Conservation (phyloP, 1,284 basidiomycete genomes). For the Vanrija humicola region DNA sequence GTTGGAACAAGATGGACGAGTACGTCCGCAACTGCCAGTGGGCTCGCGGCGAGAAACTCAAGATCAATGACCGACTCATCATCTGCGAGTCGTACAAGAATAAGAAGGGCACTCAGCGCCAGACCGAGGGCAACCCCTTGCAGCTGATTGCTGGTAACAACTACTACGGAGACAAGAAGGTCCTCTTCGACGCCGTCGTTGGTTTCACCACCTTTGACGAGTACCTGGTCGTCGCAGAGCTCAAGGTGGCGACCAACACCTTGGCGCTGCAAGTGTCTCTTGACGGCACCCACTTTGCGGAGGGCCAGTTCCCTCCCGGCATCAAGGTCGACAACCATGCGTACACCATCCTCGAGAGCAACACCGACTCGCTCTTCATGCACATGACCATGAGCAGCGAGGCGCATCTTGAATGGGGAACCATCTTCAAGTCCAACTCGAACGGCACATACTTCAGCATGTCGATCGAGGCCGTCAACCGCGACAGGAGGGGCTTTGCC, state of each 20-base stretch:
- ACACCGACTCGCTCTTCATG: constrained; percentile 86
- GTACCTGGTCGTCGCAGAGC: constrained; percentile 90
- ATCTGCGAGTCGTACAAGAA: constrained; percentile 83
- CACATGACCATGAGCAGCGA: constrained; percentile 87
- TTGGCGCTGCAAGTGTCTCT: constrained; percentile 86
- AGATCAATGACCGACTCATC: constrained; percentile 79
- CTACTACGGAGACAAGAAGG: constrained; percentile 68
- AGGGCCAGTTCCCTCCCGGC: constrained; percentile 81
- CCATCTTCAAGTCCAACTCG: constrained; percentile 89
- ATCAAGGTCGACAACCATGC: constrained; percentile 73
- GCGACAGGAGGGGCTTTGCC: constrained; percentile 79
- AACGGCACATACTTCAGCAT: constrained; percentile 95
- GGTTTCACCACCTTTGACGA: constrained; percentile 97
- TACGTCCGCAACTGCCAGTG: constrained; percentile 93
- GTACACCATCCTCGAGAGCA: constrained; percentile 75
- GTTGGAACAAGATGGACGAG: constrained; percentile 72
- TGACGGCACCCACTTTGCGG: constrained; percentile 78
- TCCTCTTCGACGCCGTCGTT: constrained; percentile 79
- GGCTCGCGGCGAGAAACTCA: constrained; percentile 72
- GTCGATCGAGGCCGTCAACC: constrained; percentile 82
- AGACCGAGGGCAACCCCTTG: constrained; percentile 61
- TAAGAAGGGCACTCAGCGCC: constrained; percentile 74
- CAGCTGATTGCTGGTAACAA: constrained; percentile 74
- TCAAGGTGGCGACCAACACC: constrained; percentile 50
- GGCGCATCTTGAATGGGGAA: constrained; percentile 75